Evolutionary conservation across 305 asterid genomes (phyloP), one percentile per base, ranked within the genome.

Genomic region (Rubia balearica): DNA sequence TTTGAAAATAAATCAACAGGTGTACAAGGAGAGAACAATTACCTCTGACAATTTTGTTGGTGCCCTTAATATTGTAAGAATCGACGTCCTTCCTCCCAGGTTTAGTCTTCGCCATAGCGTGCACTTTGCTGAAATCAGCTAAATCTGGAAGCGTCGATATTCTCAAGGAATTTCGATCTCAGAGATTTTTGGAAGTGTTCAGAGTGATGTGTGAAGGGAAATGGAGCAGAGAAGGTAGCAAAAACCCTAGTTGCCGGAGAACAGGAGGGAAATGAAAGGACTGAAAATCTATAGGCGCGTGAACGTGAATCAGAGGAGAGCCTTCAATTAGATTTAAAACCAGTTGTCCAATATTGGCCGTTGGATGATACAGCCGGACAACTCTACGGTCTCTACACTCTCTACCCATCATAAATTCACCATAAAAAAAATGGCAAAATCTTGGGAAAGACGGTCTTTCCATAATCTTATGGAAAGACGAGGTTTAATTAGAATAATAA

Each of bases 31-130:
- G 67, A 36, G 4, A 5, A 5, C 22, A 45, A 13, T 74, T 75
- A 83, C 87, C 80, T 74, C 81, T 80, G 49, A 83, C 84, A 59
- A 80, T 33, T 74, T 83, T 83, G 78, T 78, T 83, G 75, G 83
- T 80, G 68, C 80, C 87, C 65, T 76, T 83, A 72, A 81, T 79
- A 63, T 68, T 66, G 85, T 79, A 83, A 64, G 82, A 79, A 75
- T 81, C 81, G 17, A 83, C 78, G 75, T 79, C 84, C 61, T 80
- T 77, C 73, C 75, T 83, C 65, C 82, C 84, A 63, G 81, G 84
- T 71, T 75, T 81, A 19, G 83, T 77, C 81, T 81, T 83, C 61
- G 81, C 87, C 87, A 83, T 83, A 49, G 8, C 67, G 40, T 36
- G 40, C 40, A 36, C 40, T 4, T 36, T 66, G 53, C 61, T 27